Conservation (phyloP, 257 asterid species). For the Linderniella brevidens region DNA sequence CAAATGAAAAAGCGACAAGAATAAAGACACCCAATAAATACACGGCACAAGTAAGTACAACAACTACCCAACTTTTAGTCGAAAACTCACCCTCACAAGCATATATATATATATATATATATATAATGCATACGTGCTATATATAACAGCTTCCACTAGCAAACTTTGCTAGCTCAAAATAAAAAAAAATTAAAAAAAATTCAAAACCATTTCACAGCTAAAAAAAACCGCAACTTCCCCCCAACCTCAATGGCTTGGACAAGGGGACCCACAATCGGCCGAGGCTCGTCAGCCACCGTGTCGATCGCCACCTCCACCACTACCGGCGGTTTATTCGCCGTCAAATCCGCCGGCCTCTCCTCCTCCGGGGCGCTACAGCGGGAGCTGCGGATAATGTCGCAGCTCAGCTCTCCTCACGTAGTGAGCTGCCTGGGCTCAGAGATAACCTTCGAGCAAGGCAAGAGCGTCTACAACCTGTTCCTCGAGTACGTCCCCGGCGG, state of each 20-base stretch:
- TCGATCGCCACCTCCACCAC: conserved; percentile 34
- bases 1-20: too few relatives aligned
- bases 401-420: conserved; percentile 41
- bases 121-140: too few relatives aligned
- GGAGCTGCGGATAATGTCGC: conserved; percentile 39
- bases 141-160: too few relatives aligned
- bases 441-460: conserved; percentile 12
- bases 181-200: too few relatives aligned
- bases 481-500: conserved; percentile 69
- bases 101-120: too few relatives aligned
- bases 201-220: too few relatives aligned
- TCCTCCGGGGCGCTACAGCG: conserved; percentile 26
- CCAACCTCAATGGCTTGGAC: conserved; percentile 46
- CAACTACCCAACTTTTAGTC: too few relatives aligned
- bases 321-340: conserved; percentile 44
- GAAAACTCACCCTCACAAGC: too few relatives aligned
- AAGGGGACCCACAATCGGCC: conserved; percentile 63
- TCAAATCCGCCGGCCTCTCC: conserved; percentile 39
- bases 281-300: conserved; percentile 66
- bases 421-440: conserved; percentile 47
- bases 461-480: conserved; percentile 32
- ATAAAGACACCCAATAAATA: too few relatives aligned
- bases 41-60: too few relatives aligned
- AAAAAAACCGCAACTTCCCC: too few relatives aligned
- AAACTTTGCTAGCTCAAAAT: too few relatives aligned